Evolutionary conservation across 1,284 basidiomycete genomes (phyloP).

Genomic region (Sanghuangporus weigelae): DNA sequence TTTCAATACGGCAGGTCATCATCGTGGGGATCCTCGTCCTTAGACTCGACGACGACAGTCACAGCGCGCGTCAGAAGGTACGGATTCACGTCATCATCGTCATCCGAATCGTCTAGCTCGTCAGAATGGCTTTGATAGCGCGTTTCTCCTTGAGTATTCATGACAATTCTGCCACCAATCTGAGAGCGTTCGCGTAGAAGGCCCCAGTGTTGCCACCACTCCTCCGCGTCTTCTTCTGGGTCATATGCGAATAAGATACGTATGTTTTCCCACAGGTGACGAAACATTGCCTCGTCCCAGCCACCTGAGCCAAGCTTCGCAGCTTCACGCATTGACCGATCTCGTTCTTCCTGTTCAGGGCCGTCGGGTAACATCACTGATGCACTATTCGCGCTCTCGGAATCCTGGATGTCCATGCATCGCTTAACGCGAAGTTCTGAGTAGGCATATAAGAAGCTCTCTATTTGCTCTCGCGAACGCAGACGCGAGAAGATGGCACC

Average conservation of each 20-base stretch:
- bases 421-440: conserved; percentile 43
- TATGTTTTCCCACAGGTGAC: conserved; percentile 16
- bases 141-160: conserved; percentile 2
- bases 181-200: conserved; percentile 14
- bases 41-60: conserved; percentile 3
- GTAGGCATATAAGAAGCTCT: conserved; percentile 43
- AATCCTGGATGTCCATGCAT: conserved; percentile 31
- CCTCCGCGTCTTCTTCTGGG: conserved; percentile 16
- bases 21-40: not conserved
- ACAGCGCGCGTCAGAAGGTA: conserved; percentile 2
- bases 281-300: conserved; percentile 17
- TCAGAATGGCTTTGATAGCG: not conserved
- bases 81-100: not conserved
- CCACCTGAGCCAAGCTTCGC: conserved; percentile 12
- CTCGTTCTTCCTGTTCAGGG: conserved; percentile 36
- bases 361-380: conserved; percentile 37
- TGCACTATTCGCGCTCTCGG: conserved; percentile 34
- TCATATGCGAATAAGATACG: conserved; percentile 18
- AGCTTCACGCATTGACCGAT: conserved; percentile 34
- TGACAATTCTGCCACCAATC: not conserved
- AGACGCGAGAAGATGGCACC: conserved; percentile 55
- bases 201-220: conserved; percentile 18
- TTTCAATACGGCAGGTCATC: not conserved
- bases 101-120: not conserved
- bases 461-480: conserved; percentile 43